Evolutionary conservation across 306 rosid species (phyloP), one percentile per base, ranked within the genome.

Genomic region (Vigna mungo): DNA sequence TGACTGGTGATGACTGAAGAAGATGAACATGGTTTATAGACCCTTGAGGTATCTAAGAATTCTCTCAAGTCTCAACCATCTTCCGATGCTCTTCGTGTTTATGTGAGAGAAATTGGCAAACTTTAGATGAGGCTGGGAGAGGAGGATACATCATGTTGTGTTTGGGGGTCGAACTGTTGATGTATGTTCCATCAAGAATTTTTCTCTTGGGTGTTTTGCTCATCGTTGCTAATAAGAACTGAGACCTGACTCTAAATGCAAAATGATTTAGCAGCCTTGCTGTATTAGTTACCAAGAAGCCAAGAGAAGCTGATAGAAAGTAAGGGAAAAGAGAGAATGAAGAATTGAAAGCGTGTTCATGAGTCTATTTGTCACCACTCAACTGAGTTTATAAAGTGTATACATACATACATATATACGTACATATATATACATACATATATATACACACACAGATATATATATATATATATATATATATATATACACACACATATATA

Each of bases 281-380:
- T 14, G 21, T 21, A 3, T 64, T 53, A 76, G 39, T 65, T 76
- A 76, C 51, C 80, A n/a, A n/a, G n/a, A n/a, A n/a, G n/a, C n/a
- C n/a, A n/a, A n/a, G n/a, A n/a, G n/a, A n/a, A n/a, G n/a, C n/a
- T n/a, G n/a, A n/a, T n/a, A n/a, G n/a, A n/a, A n/a, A 65, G 53
- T 12, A 69, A 15, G 39, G 13, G 25, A 39, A 21, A 77, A 25
- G 56, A 39, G 66, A 37, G 23, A 75, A 48, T 44, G 18, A 62
- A 58, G 20, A 6, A 13, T 47, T 66, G 32, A 18, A 64, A 64
- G 51, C 39, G 21, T 67, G 37, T 9, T 53, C 58, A 23, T 13
- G 54, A 53, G 53, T 41, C 47, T 16, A 67, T 13, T 58, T 51
- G 18, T 52, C 27, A 48, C 15, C 34, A 48, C 30, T 74, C 44